phyloP scores from a whole-genome alignment of 148 eudicot species.

The Persicaria maculosa region DNA sequence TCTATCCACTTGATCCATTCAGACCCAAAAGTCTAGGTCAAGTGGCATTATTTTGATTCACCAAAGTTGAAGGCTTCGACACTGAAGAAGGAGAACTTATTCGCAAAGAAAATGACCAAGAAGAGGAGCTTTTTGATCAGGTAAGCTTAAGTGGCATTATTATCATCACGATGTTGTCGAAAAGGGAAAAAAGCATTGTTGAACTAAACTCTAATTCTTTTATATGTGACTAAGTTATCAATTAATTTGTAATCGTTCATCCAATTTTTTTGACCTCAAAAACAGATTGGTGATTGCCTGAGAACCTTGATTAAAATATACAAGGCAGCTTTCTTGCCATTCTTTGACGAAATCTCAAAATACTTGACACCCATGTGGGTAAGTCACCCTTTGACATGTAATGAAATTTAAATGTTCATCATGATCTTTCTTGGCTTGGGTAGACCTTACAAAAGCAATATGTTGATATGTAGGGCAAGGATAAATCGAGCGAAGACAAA shows the following conservation, averaged over 20 bases:
- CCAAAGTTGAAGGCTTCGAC: slow-evolving; percentile 37
- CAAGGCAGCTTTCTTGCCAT: slow-evolving; percentile 41
- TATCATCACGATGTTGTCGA: neutral
- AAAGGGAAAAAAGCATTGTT: too few species aligned
- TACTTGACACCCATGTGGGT: slow-evolving; percentile 42
- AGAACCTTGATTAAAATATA: slow-evolving; percentile 36
- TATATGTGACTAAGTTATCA: neutral
- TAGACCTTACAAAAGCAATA: neutral
- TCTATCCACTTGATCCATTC: too few species aligned
- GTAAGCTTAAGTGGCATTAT: slow-evolving; percentile 13
- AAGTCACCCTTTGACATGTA: slow-evolving; percentile 12
- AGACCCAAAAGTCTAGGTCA: too few species aligned
- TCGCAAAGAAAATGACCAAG: slow-evolving; percentile 42
- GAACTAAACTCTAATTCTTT: neutral
- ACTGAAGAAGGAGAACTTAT: slow-evolving; percentile 36
- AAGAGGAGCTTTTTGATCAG: slow-evolving; percentile 40
- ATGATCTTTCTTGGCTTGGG: neutral
- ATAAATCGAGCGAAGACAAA: slow-evolving; percentile 19
- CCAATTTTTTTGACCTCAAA: neutral
- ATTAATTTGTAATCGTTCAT: neutral
- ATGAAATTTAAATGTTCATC: neutral
- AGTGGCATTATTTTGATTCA: too few species aligned
- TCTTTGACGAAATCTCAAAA: slow-evolving; percentile 35
- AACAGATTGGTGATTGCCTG: slow-evolving; percentile 39
- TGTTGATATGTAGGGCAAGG: slow-evolving; percentile 29